Evolutionary conservation across 495 filamentous ascomycete species (phyloP).

Genomic region (Bombardia bombarda): DNA sequence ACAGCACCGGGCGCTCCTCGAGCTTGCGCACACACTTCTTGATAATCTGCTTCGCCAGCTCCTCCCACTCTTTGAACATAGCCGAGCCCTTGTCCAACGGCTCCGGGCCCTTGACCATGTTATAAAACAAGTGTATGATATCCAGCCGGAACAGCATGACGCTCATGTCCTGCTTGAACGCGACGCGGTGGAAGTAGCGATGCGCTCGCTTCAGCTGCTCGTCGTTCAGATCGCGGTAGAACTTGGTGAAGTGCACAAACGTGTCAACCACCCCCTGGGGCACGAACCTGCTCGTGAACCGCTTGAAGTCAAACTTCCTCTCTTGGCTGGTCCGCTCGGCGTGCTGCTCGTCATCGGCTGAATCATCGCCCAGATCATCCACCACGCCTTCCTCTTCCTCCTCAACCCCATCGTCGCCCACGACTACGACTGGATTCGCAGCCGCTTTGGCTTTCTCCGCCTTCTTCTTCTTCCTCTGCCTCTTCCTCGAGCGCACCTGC

Average conservation of each 20-base stretch:
- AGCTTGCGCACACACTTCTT: slow-evolving; percentile 70
- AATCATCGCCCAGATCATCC: too few species aligned
- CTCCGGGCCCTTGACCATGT: slow-evolving; percentile 87
- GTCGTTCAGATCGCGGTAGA: slow-evolving; percentile 71
- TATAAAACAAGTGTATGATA: slow-evolving; percentile 78
- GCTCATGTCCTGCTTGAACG: slow-evolving; percentile 87
- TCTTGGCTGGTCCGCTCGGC: slow-evolving; percentile 66
- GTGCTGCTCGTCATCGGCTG: slow-evolving; percentile 66
- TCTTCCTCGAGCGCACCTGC: slow-evolving; percentile 75
- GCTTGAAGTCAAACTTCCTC: slow-evolving; percentile 87
- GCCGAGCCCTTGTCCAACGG: slow-evolving; percentile 55
- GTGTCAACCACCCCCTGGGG: slow-evolving; percentile 83
- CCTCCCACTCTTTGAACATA: slow-evolving; percentile 84
- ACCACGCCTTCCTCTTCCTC: too few species aligned
- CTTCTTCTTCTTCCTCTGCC: slow-evolving; percentile 63
- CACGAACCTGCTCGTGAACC: slow-evolving; percentile 72
- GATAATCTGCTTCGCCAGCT: slow-evolving; percentile 73
- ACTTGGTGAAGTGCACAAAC: slow-evolving; percentile 71
- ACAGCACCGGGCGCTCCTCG: slow-evolving; percentile 70
- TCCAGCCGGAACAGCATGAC: slow-evolving; percentile 85
- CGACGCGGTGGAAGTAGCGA: slow-evolving; percentile 89
- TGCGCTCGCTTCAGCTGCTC: slow-evolving; percentile 87
- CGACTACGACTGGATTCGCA: slow-evolving; percentile 21
- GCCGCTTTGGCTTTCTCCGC: slow-evolving; percentile 37
- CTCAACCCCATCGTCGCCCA: slow-evolving; percentile 26